These are phyloP conservation scores for Dillenia suffruticosa DNA, from an alignment of 164 flowering plant species.

Conservation along the genomic window DNA sequence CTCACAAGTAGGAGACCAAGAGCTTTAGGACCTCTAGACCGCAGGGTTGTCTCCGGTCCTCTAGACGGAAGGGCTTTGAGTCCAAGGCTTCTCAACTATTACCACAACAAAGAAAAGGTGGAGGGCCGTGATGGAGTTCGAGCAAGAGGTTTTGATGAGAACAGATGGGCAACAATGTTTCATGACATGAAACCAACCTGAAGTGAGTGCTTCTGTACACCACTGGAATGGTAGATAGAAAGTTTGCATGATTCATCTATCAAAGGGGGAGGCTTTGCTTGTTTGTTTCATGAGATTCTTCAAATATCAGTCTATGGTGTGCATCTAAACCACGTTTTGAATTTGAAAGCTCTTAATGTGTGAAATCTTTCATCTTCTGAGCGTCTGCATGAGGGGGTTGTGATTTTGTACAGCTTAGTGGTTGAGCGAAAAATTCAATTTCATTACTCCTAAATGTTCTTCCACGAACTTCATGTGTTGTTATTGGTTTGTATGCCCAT, in stretches of 20 bases:
- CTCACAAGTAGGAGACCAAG: constrained; percentile 32
- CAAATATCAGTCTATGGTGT: too few relatives aligned
- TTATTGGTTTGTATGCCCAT: too few relatives aligned
- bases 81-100: constrained; percentile 14
- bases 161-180: constrained; percentile 67
- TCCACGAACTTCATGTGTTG: too few relatives aligned
- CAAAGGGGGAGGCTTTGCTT: neutral
- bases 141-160: constrained; percentile 19
- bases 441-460: too few relatives aligned
- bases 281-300: neutral
- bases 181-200: constrained; percentile 76
- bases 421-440: too few relatives aligned
- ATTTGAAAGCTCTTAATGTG: too few relatives aligned
- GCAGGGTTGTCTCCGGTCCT: constrained; percentile 10
- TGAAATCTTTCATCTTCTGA: too few relatives aligned
- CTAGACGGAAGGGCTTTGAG: constrained; percentile 12
- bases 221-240: constrained; percentile 10
- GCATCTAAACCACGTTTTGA: too few relatives aligned
- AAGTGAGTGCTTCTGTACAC: constrained; percentile 1
- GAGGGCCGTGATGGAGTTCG: constrained; percentile 22
- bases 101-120: constrained; percentile 13
- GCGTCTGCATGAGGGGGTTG: too few relatives aligned
- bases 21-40: constrained; percentile 11
- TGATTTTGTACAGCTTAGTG: too few relatives aligned
- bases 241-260: constrained; percentile 8